Evolutionary conservation across 352 stramenopile genomes (phyloP).

Genomic region (Phytophthora palmivora): DNA sequence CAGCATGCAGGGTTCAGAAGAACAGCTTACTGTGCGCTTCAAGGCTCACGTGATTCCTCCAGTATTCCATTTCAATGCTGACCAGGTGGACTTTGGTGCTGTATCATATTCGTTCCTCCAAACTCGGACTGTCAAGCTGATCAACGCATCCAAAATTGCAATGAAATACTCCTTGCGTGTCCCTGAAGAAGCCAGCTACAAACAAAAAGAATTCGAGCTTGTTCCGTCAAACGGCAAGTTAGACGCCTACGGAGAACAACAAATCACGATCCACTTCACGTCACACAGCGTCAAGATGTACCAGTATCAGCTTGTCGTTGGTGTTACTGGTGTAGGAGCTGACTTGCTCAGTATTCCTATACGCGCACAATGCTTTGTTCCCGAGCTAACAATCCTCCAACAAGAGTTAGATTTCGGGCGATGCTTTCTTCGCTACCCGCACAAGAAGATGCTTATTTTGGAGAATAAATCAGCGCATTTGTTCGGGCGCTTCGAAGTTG

Average conservation of each 20-base stretch:
- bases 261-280: slow-evolving; percentile 90
- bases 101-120: slow-evolving; percentile 93
- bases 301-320: slow-evolving; percentile 92
- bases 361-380: slow-evolving; percentile 88
- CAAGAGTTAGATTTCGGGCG: slow-evolving; percentile 90
- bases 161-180: slow-evolving; percentile 92
- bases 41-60: slow-evolving; percentile 93
- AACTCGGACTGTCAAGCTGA: slow-evolving; percentile 73
- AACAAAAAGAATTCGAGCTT: slow-evolving; percentile 92
- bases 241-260: slow-evolving; percentile 78
- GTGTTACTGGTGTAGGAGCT: slow-evolving; percentile 91
- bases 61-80: slow-evolving; percentile 93
- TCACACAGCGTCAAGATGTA: slow-evolving; percentile 91
- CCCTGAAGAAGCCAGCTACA: slow-evolving; percentile 92
- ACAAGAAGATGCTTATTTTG: slow-evolving; percentile 86
- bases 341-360: slow-evolving; percentile 92
- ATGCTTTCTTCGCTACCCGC: slow-evolving; percentile 93
- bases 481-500: slow-evolving; percentile 89
- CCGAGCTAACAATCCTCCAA: slow-evolving; percentile 68
- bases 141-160: slow-evolving; percentile 94
- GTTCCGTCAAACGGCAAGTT: slow-evolving; percentile 77
- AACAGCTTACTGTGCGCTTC: slow-evolving; percentile 83
- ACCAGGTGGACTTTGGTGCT: slow-evolving; percentile 92
- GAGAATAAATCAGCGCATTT: slow-evolving; percentile 89
- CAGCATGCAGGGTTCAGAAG: slow-evolving; percentile 85